A percentile compares a stretch with the other conserved stretches of the same genome.
Conservation (phyloP, 495 filamentous ascomycete species). For the Rhypophila decipiens region DNA sequence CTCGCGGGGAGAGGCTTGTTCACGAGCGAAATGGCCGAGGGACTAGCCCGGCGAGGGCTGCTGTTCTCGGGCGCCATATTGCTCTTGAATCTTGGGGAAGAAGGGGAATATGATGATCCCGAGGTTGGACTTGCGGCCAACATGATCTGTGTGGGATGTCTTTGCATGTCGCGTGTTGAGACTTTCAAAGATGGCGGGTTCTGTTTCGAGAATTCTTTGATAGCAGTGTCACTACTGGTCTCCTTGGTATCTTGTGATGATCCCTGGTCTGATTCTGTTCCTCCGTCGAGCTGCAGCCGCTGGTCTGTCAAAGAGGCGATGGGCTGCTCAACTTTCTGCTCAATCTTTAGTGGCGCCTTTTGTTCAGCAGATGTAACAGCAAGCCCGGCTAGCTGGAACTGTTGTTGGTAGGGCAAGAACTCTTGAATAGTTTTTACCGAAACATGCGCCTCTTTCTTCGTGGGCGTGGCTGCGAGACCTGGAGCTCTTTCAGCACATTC, state of each 20-base stretch:
- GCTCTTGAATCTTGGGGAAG: too few species aligned
- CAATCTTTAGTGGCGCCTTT: not conserved
- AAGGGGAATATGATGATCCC: too few species aligned
- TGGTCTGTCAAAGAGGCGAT: constrained; percentile 1
- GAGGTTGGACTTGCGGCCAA: too few species aligned
- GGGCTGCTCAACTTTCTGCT: not conserved
- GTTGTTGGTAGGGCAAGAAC: constrained; percentile 35
- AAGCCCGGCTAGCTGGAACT: constrained; percentile 42
- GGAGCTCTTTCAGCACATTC: constrained; percentile 18
- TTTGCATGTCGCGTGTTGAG: too few species aligned
- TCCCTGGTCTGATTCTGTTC: not conserved
- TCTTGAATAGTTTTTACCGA: constrained; percentile 41
- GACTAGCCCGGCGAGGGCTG: too few species aligned
- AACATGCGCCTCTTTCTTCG: constrained; percentile 20
- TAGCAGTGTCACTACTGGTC: constrained; percentile 12
- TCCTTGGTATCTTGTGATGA: constrained; percentile 5
- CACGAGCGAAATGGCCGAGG: constrained; percentile 4
- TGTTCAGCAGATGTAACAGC: constrained; percentile 45
- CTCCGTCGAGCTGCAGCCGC: constrained; percentile 4
- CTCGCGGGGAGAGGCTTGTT: constrained; percentile 12
- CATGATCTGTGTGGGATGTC: too few species aligned
- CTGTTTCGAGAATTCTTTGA: too few species aligned
- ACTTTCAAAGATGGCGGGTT: not conserved
- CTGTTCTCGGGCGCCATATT: too few species aligned
- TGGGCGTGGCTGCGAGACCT: constrained; percentile 23